Evolutionary conservation across 768 basidiomycete species (phyloP).

Genomic region (Astraeus odoratus): DNA sequence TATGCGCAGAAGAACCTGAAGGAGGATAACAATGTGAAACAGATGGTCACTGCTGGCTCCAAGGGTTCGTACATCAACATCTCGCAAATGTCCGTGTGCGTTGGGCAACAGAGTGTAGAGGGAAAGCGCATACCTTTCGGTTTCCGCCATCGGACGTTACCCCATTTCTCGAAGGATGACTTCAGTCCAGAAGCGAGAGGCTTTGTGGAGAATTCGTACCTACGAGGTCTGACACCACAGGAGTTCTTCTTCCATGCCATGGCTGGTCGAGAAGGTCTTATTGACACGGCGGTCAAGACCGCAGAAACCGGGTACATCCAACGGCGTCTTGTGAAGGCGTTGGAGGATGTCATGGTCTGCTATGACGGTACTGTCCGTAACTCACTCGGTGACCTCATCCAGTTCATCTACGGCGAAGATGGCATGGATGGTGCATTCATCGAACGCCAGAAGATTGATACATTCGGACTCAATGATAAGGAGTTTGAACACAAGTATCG

Average conservation of each 20-base stretch:
- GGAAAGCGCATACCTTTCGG: constrained; percentile 98
- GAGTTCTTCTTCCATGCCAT: constrained; percentile 99
- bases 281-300: constrained; percentile 99
- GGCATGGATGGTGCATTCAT: constrained; percentile 99
- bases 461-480: constrained; percentile 71
- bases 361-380: constrained; percentile 98
- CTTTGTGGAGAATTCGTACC: constrained; percentile 98
- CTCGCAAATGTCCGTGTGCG: constrained; percentile 99
- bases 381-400: constrained; percentile 91
- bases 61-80: constrained; percentile 99
- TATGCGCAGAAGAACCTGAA: constrained; percentile 96
- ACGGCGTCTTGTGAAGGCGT: constrained; percentile 93
- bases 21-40: constrained; percentile 99
- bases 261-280: constrained; percentile 98
- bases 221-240: constrained; percentile 92
- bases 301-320: constrained; percentile 99
- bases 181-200: constrained; percentile 97
- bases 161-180: constrained; percentile 98
- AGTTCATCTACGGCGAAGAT: constrained; percentile 97
- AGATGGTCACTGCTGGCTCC: constrained; percentile 99
- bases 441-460: constrained; percentile 91
- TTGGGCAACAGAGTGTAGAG: constrained; percentile 97
- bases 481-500: constrained; percentile 89
- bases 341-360: constrained; percentile 96
- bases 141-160: constrained; percentile 92